Evolutionary conservation across 768 basidiomycete species (phyloP), one percentile per base, ranked within the genome.

Genomic region (Amanita brunnescens): DNA sequence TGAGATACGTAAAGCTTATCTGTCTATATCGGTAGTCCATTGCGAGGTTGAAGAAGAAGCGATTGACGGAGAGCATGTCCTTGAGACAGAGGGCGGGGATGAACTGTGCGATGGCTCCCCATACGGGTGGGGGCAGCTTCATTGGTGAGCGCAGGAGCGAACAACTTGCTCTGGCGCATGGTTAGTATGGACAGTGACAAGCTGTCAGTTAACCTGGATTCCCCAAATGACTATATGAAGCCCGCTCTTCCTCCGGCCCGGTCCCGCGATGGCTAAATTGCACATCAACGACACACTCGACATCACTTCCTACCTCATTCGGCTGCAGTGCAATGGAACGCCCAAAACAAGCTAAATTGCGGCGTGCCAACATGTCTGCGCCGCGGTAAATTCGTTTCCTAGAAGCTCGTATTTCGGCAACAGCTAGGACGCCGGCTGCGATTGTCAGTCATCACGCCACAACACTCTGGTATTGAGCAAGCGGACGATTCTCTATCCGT

Each of bases 21-120:
- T 73, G 71, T 10, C 72, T 66, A 55, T 78, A 78, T 12, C 75
- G 65, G 42, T 60, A 69, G 54, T 76, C 71, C 75, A 78, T 75
- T 47, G 65, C 64, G 56, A 69, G 60, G 59, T 70, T 54, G 61
- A 66, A 64, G 61, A 72, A 67, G 39, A 61, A 61, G 47, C 63
- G 62, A 57, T 73, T 73, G 51, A 74, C 60, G 49, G 57, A 58
- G 57, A 67, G 61, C 50, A 74, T 67, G 33, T 64, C 62, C 35
- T 59, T 61, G 49, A 72, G 57, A 20, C 53, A 51, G 49, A 61
- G 62, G 12, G 63, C 64, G 8, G 70, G 67, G 48, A 73, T 44
- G 56, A 61, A 65, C 2, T 63, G 62, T 23, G 66, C 65, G 53
- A 73, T 61, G 43, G 68, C 63, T 34, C 63, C 55, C 71, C 70